Conservation (phyloP, 192 early-diverging fungal genomes). For the Coemansia sp. region DNA sequence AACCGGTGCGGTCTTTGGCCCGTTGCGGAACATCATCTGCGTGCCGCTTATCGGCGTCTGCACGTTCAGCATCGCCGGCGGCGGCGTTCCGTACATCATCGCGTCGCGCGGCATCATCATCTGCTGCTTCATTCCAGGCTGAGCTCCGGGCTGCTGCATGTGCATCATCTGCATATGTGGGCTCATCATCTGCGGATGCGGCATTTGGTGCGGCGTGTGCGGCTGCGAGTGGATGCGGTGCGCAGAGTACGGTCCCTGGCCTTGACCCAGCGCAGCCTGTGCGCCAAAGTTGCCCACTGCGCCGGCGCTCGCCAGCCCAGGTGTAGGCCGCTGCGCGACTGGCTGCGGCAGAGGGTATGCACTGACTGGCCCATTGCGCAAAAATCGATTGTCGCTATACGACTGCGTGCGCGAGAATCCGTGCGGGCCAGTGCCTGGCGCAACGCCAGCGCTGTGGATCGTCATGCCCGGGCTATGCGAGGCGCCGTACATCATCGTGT, state of each 20-base stretch:
- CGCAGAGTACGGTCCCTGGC: slow-evolving; percentile 17
- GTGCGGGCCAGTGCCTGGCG: slow-evolving; percentile 62
- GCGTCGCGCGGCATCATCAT: slow-evolving; percentile 33
- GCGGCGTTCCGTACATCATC: slow-evolving; percentile 50
- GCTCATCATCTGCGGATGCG: slow-evolving; percentile 20
- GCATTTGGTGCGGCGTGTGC: slow-evolving; percentile 35
- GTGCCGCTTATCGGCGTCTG: slow-evolving; percentile 23
- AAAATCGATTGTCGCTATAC: slow-evolving; percentile 66
- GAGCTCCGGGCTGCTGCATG: slow-evolving; percentile 20
- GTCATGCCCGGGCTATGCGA: slow-evolving; percentile 28
- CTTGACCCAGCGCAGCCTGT: slow-evolving; percentile 16
- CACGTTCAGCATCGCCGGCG: slow-evolving; percentile 35
- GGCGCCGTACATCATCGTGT: slow-evolving; percentile 26
- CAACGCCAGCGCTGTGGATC: slow-evolving; percentile 35
- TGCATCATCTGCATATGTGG: slow-evolving; percentile 24
- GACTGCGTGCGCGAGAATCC: slow-evolving; percentile 80
- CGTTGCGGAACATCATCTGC: slow-evolving; percentile 33
- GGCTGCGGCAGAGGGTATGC: slow-evolving; percentile 51
- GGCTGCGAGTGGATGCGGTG: slow-evolving; percentile 46
- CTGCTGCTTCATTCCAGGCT: slow-evolving; percentile 21
- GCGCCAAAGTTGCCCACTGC: slow-evolving; percentile 19
- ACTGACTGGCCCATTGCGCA: slow-evolving; percentile 37
- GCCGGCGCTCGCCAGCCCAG: slow-evolving; percentile 31
- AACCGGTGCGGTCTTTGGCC: slow-evolving; percentile 35
- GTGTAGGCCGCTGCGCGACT: slow-evolving; percentile 40